phyloP scores from a whole-genome alignment of 2,329 filamentous ascomycete genomes.

The Apiospora arundinis region DNA sequence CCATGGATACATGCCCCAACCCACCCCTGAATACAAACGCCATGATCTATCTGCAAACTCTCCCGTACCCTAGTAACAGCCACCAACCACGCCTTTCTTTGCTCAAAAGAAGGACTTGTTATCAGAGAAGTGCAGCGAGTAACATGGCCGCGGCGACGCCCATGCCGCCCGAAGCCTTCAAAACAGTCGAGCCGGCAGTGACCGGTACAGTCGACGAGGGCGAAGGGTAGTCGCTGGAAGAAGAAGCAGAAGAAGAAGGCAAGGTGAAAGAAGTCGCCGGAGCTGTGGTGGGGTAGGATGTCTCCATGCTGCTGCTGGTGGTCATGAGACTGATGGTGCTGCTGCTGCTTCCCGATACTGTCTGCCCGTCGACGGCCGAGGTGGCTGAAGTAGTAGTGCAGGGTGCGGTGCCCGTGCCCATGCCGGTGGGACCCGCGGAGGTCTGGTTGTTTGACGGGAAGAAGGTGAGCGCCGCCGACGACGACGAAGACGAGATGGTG shows the following conservation, averaged over 20 bases:
- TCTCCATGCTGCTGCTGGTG: not conserved
- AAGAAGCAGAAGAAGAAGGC: not conserved
- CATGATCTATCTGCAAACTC: too few relatives aligned
- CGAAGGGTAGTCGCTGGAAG: not conserved
- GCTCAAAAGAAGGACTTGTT: too few relatives aligned
- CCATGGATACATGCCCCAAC: not conserved
- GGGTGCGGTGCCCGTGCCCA: not conserved
- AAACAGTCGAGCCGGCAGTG: not conserved
- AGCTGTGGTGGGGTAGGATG: not conserved
- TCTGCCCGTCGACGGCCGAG: not conserved
- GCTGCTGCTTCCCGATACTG: not conserved
- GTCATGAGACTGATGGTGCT: not conserved
- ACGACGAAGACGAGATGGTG: not conserved
- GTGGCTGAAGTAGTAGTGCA: not conserved
- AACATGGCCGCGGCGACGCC: not conserved
- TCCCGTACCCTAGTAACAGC: too few relatives aligned
- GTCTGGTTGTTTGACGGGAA: conserved; percentile 1
- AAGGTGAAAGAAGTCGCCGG: not conserved
- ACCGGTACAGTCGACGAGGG: not conserved
- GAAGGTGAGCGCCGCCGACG: not conserved
- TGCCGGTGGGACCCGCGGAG: not conserved
- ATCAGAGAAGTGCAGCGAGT: not conserved
- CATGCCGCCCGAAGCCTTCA: not conserved
- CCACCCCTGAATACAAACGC: not conserved
- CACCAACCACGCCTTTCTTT: too few relatives aligned